Evolutionary conservation across 768 basidiomycete species (phyloP), one percentile per base, ranked within the genome.

Genomic region (Suillus occidentalis): DNA sequence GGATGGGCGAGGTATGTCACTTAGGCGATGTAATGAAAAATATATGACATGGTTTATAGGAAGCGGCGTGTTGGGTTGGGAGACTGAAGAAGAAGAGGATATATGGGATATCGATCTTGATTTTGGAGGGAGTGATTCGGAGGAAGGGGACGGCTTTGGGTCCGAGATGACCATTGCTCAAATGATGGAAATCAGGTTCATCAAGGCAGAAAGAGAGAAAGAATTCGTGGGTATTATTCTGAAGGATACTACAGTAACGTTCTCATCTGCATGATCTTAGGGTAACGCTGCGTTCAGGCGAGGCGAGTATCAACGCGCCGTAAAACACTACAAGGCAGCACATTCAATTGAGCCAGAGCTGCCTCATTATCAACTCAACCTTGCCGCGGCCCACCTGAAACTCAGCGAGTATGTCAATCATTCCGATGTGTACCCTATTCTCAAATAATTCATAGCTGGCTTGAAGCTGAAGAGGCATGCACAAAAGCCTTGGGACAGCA

Each of bases 301-400:
- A 61, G 88, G 87, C 20, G 82, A 88, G 49, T 91, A 80, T 66
- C 74, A 79, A 18, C 68, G 69, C 5, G 90, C 90, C 0, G 82
- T 89, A 61, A 71, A 78, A 61, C 81, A 83, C 63, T 92, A 92
- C 73, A 80, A 85, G 70, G 74, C 77, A 6, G 90, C 90, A 1
- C 80, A 87, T 71, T 69, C 79, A 7, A 87, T 89, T 50, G 90
- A 91, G 69, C 84, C 89, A 3, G 90, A 91, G 72, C 73, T 91
- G 66, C 89, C 90, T 1, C 86, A 89, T 69, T 92, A 92, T 69
- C 87, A 90, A 70, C 83, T 91, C 42, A 92, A 92, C 70, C 81
- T 91, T 31, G 90, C 90, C 4, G 89, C 89, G 1, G 90, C 90
- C 0, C 82, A 91, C 72, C 73, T 92, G 42, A 92, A 92, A 71